Evolutionary conservation across 257 asterid genomes (phyloP), one percentile per base, ranked within the genome.

Genomic region (Gentiana straminea): DNA sequence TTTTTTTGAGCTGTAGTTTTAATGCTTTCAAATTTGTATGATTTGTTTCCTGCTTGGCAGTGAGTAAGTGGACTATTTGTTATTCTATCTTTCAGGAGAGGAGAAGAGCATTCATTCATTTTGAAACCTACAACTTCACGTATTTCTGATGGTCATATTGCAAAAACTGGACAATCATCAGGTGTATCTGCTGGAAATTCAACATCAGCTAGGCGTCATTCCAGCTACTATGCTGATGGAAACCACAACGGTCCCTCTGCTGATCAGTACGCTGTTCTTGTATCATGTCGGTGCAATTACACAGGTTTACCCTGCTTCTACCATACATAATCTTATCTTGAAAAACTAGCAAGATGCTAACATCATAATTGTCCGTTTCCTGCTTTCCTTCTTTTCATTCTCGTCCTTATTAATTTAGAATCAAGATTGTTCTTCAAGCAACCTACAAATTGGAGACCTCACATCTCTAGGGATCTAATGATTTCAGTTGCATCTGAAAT

Each of bases 101-200:
- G 99, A 61, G 95, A 92, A 79, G 99, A 92, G 66, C 99, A 92
- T 64, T 88, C 99, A 52, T 92, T 92, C 64, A 80, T 92, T 76
- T 92, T 92, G 64, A 92, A 84, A 74, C 95, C 95, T 52, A 85
- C 83, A 59, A 67, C 85, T 64, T 76, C 92, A 15, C 52, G 65
- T 51, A 72, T 67, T 41, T 67, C 77, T 43, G 83, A 73, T 63
- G 70, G 73, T 67, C 67, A 61, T 55, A 66, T 46, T 58, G 77
- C 70, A 65, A 60, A 64, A 62, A 64, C 68, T 52, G 53, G 64
- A 45, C 75, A 68, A 62, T 49, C 70, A 49, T 75, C 91, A 52
- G 63, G 57, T 49, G 38, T 70, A 45, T 70, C 74, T 68, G 67
- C 82, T 66, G 84, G 79, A 64, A 78, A 62, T 75, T 65, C 75